These are phyloP conservation scores for Thelonectria discophora DNA, from an alignment of 2,329 filamentous ascomycete genomes.

Conservation along the genomic window DNA sequence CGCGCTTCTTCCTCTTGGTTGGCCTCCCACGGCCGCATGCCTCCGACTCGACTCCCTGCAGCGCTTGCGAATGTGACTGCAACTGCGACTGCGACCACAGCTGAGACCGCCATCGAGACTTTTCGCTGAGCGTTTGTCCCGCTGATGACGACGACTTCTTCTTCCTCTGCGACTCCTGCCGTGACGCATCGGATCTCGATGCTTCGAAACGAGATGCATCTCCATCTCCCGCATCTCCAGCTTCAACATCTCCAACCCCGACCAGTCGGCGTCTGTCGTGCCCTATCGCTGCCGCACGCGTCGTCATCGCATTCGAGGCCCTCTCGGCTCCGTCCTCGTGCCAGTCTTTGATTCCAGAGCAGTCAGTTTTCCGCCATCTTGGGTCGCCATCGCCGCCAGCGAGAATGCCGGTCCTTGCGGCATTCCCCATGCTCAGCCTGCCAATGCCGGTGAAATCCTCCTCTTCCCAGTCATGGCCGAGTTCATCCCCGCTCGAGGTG, in stretches of 20 bases:
- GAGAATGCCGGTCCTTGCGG: slow-evolving; percentile 7
- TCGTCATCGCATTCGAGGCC: neutral
- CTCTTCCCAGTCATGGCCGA: slow-evolving; percentile 24
- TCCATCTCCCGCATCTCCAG: neutral
- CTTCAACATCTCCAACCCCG: neutral
- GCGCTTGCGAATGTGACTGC: neutral
- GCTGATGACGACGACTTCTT: neutral
- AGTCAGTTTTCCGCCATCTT: neutral
- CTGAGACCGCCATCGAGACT: slow-evolving; percentile 5
- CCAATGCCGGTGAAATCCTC: slow-evolving; percentile 14
- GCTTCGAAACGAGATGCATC: neutral
- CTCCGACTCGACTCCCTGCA: neutral
- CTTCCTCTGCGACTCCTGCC: neutral
- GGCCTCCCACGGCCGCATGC: neutral
- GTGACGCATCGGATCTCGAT: neutral
- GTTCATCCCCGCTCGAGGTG: slow-evolving; percentile 34
- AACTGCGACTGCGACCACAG: neutral
- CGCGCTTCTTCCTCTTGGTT: slow-evolving; percentile 31
- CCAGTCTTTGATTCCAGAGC: slow-evolving; percentile 2
- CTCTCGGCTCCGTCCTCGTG: neutral
- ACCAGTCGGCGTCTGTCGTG: neutral
- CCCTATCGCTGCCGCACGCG: neutral
- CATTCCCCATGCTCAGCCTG: slow-evolving; percentile 9
- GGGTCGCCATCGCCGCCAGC: neutral
- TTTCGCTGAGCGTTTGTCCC: neutral